Base-by-base conservation (phyloP, 768 basidiomycete species). In the Rhizopogon vesiculosus region DNA sequence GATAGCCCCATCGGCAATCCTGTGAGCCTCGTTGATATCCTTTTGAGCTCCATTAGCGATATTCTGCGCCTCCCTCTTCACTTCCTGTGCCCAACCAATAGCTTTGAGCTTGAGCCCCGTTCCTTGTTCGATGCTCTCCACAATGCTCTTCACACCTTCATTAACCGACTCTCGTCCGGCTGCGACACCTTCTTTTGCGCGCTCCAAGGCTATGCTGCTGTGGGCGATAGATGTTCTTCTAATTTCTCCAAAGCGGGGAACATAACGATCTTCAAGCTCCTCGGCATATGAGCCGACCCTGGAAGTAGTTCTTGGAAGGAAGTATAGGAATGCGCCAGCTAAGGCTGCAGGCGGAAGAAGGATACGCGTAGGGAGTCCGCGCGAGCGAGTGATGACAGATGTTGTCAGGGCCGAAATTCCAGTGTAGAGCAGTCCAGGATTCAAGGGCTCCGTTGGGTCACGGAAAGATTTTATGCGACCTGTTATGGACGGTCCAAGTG, bases 341-440 rank as follows among this genome's bases (percentile, higher is more conserved):
- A 93, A 72, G 68, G 93, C 81, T 22, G 83, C 57, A 0, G 95
- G 89, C 0, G 96, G 96, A 13, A 94, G 78, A 44, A 88, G 58
- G 51, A 88, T 62, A 18, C 96, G 88, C 5, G 83, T 72, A 33
- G 85, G 78, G 53, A 94, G 72, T 51, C 75, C 66, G 59, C 94
- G 85, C 61, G 87, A 89, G 42, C 94, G 87, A 0, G 89, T 83
- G 54, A 98, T 62, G 62, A 98, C 87, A 55, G 93, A 93, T 1
- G 90, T 92, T 3, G 90, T 88, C 46, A 98, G 84, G 13, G 92
- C 85, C 2, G 92, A 85, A 48, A 98, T 81, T 48, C 93, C 91
- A 45, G 91, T 87, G 75, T 96, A 98, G 53, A 98, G 85, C 5
- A 89, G 64, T n/a, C 90, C 92, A 1, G 95, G 95, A 9, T 87